Percentiles rank a stretch among this genome's conserved stretches.
Evolutionary conservation across 2,329 filamentous ascomycete genomes (phyloP).

Genomic region (Teratosphaeria gauchensis): DNA sequence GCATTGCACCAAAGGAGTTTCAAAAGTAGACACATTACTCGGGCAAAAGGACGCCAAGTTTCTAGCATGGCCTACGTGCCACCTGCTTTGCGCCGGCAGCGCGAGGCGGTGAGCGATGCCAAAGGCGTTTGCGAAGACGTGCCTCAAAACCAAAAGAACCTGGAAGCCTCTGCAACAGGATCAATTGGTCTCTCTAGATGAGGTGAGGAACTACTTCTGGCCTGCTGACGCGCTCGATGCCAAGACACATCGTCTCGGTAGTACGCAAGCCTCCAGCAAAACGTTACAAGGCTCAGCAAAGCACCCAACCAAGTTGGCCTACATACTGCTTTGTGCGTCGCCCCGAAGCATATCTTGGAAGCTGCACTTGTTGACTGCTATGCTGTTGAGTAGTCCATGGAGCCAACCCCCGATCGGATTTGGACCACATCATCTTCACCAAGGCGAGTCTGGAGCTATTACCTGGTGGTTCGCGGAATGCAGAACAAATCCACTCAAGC

Average conservation of each 20-base stretch:
- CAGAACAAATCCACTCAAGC: not conserved
- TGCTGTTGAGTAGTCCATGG: constrained; percentile 2
- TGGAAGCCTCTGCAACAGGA: not conserved
- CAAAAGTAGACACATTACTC: no score
- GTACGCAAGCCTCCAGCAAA: not conserved
- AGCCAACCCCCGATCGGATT: constrained; percentile 20
- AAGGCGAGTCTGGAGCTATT: constrained; percentile 22
- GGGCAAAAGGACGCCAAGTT: no score
- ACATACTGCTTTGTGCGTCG: constrained; percentile 15
- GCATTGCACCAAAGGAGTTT: no score
- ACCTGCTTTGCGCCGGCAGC: not conserved
- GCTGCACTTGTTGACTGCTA: not conserved
- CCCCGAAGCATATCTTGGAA: not conserved
- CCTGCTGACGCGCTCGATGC: constrained; percentile 1
- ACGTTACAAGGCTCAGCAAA: constrained; percentile 15
- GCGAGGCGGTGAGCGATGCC: not conserved
- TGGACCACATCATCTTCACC: constrained; percentile 21
- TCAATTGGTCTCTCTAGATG: not conserved
- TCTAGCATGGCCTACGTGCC: not conserved
- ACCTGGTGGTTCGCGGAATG: constrained; percentile 4
- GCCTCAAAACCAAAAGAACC: not conserved
- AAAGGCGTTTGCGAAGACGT: not conserved
- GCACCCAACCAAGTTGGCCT: constrained; percentile 10
- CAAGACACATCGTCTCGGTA: not conserved
- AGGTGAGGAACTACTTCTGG: constrained; percentile 4